Evolutionary conservation across 345 rosid species (phyloP).

Genomic region (Arabidopsis suecica): DNA sequence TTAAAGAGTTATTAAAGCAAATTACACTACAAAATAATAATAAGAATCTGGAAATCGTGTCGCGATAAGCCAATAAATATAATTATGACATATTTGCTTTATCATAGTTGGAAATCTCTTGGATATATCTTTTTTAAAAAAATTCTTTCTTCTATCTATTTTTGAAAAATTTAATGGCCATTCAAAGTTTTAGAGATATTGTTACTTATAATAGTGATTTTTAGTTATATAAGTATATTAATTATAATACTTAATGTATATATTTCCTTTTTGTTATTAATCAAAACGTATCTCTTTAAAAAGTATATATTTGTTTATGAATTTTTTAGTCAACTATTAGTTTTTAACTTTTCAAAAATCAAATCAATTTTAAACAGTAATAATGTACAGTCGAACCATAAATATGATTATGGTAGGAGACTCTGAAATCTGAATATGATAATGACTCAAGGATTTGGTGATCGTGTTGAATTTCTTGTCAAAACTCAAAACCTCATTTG

Average conservation of each 20-base stretch:
- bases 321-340: not conserved
- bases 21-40: not conserved
- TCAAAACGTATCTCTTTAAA: no score
- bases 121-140: not conserved
- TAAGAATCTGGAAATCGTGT: constrained; percentile 22
- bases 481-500: not conserved
- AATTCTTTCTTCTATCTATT: not conserved
- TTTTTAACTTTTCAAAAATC: no score
- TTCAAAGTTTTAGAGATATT: not conserved
- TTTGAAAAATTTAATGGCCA: not conserved
- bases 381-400: not conserved
- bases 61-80: constrained; percentile 23
- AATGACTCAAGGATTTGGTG: not conserved
- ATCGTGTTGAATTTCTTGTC: not conserved
- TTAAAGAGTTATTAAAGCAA: not conserved
- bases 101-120: constrained; percentile 7
- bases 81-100: constrained; percentile 4
- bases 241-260: not conserved
- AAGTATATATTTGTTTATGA: not conserved
- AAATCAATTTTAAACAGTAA: not conserved
- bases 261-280: not conserved
- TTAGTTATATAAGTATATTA: not conserved
- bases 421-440: not conserved
- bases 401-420: not conserved
- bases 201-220: constrained; percentile 6